Evolutionary conservation across 2,329 filamentous ascomycete species (phyloP).

Genomic region (Aspergillus sp.): DNA sequence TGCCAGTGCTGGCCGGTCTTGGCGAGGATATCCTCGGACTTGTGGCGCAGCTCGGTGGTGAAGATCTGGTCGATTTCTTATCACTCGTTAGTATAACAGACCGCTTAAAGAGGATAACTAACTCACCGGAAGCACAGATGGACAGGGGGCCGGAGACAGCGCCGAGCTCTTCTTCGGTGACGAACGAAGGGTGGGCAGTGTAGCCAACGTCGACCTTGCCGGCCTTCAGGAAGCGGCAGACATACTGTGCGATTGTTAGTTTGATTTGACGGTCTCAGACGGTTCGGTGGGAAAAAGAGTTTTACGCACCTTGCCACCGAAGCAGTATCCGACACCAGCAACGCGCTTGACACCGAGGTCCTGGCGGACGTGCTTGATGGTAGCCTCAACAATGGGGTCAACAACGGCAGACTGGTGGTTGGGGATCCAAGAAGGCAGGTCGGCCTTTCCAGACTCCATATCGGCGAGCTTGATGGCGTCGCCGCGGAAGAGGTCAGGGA

Average conservation of each 20-base stretch:
- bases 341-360: conserved; percentile 59
- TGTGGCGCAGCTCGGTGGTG: conserved; percentile 62
- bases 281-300: neutral
- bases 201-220: conserved; percentile 69
- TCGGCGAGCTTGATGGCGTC: conserved; percentile 60
- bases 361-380: conserved; percentile 57
- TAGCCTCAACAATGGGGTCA: conserved; percentile 54
- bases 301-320: conserved; percentile 64
- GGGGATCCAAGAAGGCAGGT: conserved; percentile 52
- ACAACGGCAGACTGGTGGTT: conserved; percentile 51
- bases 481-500: conserved; percentile 71
- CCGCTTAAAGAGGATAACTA: neutral
- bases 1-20: conserved; percentile 65
- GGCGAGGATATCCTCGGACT: conserved; percentile 63
- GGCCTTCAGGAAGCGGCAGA: conserved; percentile 65
- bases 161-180: conserved; percentile 65
- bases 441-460: conserved; percentile 45
- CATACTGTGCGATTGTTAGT: conserved; percentile 52
- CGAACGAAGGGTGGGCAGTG: conserved; percentile 74
- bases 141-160: conserved; percentile 67
- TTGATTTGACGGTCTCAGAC: neutral
- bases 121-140: conserved; percentile 58
- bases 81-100: neutral
- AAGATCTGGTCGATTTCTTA: conserved; percentile 66
- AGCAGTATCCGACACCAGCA: conserved; percentile 71